Evolutionary conservation across 2,329 filamentous ascomycete species (phyloP), one percentile per base, ranked within the genome.

Genomic region (Salinomyces thailandicus): DNA sequence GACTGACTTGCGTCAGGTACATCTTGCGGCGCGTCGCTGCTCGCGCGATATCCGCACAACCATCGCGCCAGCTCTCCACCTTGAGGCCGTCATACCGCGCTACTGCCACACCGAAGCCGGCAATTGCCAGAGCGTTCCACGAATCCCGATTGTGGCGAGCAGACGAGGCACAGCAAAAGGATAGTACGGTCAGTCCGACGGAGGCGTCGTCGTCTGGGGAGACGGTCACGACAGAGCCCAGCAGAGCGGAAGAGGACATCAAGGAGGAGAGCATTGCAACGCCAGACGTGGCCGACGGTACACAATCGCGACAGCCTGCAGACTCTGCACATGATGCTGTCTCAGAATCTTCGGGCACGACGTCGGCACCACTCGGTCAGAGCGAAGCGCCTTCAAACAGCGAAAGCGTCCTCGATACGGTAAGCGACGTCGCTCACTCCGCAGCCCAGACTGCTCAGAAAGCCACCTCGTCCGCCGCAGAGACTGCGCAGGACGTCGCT

Each of bases 1-100:
- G n/a, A n/a, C 22, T 26, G 22, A 26, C 22, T 9, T n/a, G 9
- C 22, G 22, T 26, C 36, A 78, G 73, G 74, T 71, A 68, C 61
- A 63, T 64, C 46, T 61, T 80, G 48, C 72, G 74, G 43, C 72
- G 71, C 51, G 63, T 69, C 46, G 72, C 73, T 48, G 62, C 68
- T 52, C 71, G 73, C 52, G 67, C 73, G 33, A 50, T 75, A 39
- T 61, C 66, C 16, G 61, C 67, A 20, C 61, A 65, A 35, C 62
- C 67, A 20, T 50, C 59, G 42, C 62, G 64, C 31, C 53, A 63
- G 46, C 47, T 66, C 42, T 58, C 60, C 26, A 66, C 61, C 46
- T 59, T 59, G 39, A 59, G 61, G 31, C 39, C 35, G 20, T 35
- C 38, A 36, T 18, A 37, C 37, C 50, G 42, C 31, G 37, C 47